Conservation (phyloP, 2,329 filamentous ascomycete genomes). For the Aureobasidium lini region DNA sequence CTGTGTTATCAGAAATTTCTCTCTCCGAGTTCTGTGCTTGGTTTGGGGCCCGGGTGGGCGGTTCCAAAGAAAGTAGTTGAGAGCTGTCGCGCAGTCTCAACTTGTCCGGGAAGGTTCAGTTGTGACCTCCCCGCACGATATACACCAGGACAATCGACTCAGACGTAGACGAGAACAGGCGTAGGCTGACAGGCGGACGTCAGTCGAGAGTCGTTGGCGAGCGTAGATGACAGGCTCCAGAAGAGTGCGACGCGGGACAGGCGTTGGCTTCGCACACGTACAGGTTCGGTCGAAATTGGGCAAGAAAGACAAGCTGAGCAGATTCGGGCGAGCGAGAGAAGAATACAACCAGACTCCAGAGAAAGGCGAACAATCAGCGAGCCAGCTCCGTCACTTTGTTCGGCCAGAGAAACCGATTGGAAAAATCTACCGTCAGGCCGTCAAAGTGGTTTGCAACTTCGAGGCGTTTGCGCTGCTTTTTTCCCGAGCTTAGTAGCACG, state of each 20-base stretch:
- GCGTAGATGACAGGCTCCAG: neutral
- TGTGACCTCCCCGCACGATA: constrained; percentile 13
- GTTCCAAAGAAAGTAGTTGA: constrained; percentile 12
- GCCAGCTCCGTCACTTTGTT: constrained; percentile 11
- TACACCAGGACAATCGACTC: neutral
- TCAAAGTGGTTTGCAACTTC: constrained; percentile 6
- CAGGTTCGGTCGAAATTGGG: neutral
- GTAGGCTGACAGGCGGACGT: neutral
- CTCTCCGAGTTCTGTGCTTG: constrained; percentile 81
- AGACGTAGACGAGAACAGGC: neutral
- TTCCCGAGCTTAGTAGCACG: neutral
- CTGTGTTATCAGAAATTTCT: constrained; percentile 27
- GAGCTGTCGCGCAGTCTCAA: constrained; percentile 10
- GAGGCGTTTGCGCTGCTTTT: constrained; percentile 6
- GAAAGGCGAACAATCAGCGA: constrained; percentile 7
- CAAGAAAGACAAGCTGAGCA: neutral
- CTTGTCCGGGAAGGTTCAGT: constrained; percentile 14
- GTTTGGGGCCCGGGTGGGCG: constrained; percentile 38
- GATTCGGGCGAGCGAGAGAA: constrained; percentile 6
- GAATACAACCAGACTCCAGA: constrained; percentile 10
- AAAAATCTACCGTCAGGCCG: constrained; percentile 10
- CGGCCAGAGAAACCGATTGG: neutral
- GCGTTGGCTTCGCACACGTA: constrained; percentile 4
- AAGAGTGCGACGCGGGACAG: neutral
- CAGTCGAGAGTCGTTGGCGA: neutral